Conservation (phyloP, 2,329 filamentous ascomycete genomes). For the Claviceps spartinae region DNA sequence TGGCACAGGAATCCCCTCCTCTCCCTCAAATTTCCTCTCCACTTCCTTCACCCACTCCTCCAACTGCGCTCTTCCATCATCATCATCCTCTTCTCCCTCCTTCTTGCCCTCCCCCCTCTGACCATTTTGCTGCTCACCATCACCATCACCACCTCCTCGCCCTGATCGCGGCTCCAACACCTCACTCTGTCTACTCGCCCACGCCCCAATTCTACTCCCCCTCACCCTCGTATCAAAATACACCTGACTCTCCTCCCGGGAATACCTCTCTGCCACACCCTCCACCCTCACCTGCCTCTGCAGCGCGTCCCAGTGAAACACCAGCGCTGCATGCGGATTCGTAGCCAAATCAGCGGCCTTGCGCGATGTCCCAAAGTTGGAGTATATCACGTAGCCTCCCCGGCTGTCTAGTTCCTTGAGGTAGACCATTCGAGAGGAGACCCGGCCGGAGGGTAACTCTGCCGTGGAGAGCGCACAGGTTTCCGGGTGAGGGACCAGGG, state of each 20-base stretch:
- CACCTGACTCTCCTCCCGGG: conserved; percentile 54
- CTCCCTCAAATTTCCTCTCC: conserved; percentile 59
- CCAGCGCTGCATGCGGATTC: conserved; percentile 70
- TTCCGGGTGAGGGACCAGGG: conserved; percentile 62
- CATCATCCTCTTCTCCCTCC: conserved; percentile 46
- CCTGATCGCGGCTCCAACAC: conserved; percentile 40
- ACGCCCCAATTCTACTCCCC: conserved; percentile 76
- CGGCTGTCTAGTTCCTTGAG: conserved; percentile 78
- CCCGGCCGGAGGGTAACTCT: conserved; percentile 65
- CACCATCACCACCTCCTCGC: not conserved
- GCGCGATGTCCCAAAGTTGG: conserved; percentile 71
- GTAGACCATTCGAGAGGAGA: conserved; percentile 79
- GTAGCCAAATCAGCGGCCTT: conserved; percentile 53
- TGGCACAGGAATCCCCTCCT: conserved; percentile 75
- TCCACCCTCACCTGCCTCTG: conserved; percentile 90
- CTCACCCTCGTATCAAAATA: conserved; percentile 59
- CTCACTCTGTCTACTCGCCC: conserved; percentile 81
- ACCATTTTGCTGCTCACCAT: conserved; percentile 34
- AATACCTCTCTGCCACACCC: conserved; percentile 55
- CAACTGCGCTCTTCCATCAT: conserved; percentile 60
- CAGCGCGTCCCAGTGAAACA: conserved; percentile 79
- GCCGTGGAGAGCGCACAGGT: conserved; percentile 82
- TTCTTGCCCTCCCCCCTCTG: conserved; percentile 61
- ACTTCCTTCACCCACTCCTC: conserved; percentile 66
- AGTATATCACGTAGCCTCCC: conserved; percentile 79